A percentile compares a stretch with the other conserved stretches of the same genome.
phyloP scores from a whole-genome alignment of 345 rosid genomes.

The Lenwebbia sp. region DNA sequence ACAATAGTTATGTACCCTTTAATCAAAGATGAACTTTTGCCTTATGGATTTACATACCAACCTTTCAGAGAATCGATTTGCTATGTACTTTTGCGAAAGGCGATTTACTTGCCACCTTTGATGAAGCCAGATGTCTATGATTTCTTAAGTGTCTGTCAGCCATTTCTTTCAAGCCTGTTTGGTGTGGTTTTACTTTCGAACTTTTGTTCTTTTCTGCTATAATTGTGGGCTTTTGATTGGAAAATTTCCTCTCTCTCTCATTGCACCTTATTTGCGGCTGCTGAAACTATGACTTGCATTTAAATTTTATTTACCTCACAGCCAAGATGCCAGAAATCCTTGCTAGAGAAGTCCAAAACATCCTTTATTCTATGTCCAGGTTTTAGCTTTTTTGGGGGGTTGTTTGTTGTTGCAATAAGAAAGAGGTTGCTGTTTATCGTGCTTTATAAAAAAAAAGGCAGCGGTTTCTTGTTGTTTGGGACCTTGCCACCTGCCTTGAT shows the following conservation, averaged over 20 bases:
- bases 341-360: not conserved
- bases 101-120: not conserved
- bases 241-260: not conserved
- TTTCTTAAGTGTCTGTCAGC: not conserved
- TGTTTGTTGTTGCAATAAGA: not conserved
- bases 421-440: not conserved
- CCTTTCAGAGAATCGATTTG: not conserved
- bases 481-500: not conserved
- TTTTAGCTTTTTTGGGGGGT: not conserved
- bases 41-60: not conserved
- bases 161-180: not conserved
- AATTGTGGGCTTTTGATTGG: not conserved
- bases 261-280: not conserved
- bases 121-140: not conserved
- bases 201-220: not conserved
- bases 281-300: not conserved
- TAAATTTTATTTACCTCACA: not conserved
- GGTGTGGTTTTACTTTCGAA: not conserved
- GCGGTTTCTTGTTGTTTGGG: not conserved
- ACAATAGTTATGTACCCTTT: not conserved
- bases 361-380: not conserved
- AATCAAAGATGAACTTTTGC: not conserved
- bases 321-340: not conserved
- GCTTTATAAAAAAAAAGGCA: not conserved
- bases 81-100: not conserved